Base-by-base conservation (phyloP, 306 rosid species). In the Argentina anserina region DNA sequence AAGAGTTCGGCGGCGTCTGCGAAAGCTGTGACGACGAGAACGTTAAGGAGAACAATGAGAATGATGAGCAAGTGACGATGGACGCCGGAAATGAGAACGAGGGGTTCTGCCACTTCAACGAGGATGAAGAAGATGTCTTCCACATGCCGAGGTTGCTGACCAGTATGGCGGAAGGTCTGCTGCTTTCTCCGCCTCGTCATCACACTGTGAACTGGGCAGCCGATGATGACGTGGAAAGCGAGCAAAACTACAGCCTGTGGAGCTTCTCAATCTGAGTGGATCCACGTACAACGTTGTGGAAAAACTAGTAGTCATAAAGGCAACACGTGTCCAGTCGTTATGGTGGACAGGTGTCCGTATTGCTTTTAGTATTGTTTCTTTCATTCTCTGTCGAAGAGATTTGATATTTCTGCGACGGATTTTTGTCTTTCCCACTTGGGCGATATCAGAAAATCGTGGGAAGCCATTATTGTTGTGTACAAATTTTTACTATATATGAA, bases 151-250 rank as follows among this genome's bases (percentile, higher is more conserved):
- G 86, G 4, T 82, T 84, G 85, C 9, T 88, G 8, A 52, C 28
- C 28, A 74, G 43, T 21, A 74, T 88, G 90, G 90, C 88, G 7
- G 81, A 90, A 21, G 88, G 90, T 18, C 86, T 89, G 9, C 67
- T 90, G 5, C 68, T 87, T 5, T 82, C 90, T 39, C 91, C 89
- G 3, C 82, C 80, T 6, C 3, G 18, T 14, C 36, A 23, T 6
- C 40, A 50, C 13, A 7, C 5, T 2, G 0, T 61, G 5, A 33
- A 61, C n/a, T 8, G 25, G 41, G 42, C 3, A 0, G 66, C 7
- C 15, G 41, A 58, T 28, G 79, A 80, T 28, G 79, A 80, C 40
- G 73, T 77, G 70, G 89, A 47, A 4, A 36, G 50, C 7, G 74
- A 70, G 47, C 41, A 14, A 33, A 84, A 79, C 13, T 1, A 28